phyloP scores from a whole-genome alignment of 306 rosid genomes.

The Luffa acutangula region DNA sequence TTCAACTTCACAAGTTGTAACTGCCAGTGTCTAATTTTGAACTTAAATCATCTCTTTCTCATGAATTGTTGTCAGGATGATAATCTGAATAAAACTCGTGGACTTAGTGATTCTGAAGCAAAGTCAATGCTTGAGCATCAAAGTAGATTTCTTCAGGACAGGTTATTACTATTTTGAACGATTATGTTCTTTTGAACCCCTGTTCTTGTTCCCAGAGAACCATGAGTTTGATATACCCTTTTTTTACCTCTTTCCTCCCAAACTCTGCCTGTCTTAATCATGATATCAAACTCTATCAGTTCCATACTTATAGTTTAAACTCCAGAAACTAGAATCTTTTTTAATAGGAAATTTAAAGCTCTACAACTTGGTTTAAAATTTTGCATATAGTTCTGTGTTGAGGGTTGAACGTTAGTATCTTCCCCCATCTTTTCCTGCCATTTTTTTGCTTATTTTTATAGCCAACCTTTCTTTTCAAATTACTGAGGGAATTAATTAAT shows the following conservation, averaged over 20 bases:
- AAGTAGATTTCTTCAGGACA: constrained; percentile 55
- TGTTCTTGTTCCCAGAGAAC: neutral
- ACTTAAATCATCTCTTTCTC: neutral
- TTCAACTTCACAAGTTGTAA: neutral
- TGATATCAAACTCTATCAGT: neutral
- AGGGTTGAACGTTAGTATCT: neutral
- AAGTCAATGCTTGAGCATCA: constrained; percentile 27
- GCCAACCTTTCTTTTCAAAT: neutral
- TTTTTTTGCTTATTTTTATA: neutral
- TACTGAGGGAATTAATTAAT: neutral
- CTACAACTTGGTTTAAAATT: neutral
- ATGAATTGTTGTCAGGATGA: constrained; percentile 33
- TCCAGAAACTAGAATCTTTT: neutral
- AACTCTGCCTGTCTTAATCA: neutral
- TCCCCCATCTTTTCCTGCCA: neutral
- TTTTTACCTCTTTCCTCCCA: neutral
- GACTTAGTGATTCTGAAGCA: constrained; percentile 17
- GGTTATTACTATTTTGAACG: constrained; percentile 27
- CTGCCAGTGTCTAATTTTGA: neutral
- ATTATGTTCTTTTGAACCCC: neutral
- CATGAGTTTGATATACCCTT: neutral
- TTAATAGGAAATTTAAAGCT: neutral
- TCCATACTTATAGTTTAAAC: neutral
- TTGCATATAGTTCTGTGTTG: neutral
- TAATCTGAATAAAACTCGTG: constrained; percentile 18